Base-by-base conservation (phyloP, 192 early-diverging fungal species). In the Coemansia sp. region DNA sequence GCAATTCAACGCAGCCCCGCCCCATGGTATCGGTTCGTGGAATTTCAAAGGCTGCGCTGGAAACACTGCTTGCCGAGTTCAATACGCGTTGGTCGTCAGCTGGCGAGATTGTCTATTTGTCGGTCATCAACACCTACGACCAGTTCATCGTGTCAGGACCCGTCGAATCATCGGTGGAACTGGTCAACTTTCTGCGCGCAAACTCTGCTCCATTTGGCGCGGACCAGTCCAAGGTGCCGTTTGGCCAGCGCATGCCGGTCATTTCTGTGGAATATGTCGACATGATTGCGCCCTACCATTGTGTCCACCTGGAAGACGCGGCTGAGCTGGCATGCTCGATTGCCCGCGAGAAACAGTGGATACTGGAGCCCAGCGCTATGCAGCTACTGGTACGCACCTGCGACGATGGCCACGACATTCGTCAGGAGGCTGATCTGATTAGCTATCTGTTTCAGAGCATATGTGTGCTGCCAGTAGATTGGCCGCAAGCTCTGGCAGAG, bases 211-310 rank as follows among this genome's bases (percentile, higher is more conserved):
- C 45, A 6, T 16, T 52, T 0, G 31, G 43, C 24, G 30, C 46
- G 3, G 62, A 77, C 27, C 92, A 95, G 69, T 85, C 85, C 24
- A 83, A 87, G 45, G 77, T 94, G 23, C 91, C 91, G n/a, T 83
- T 76, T 65, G 84, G 86, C n/a, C 79, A 92, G 77, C 86, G 92
- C 60, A 92, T 89, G 47, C 82, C 91, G 55, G 84, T 84, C 62
- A 88, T 94, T 45, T 82, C 80, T 4, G 84, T 85, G 11, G 84
- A 88, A 45, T 94, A 92, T 76, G 76, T 94, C 56, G 86, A 89
- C 16, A 91, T 94, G 35, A 84, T 91, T 14, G 92, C 83, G 50
- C 94, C 95, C 23, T 98, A 94, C 86, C 77, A 80, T 21, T 67
- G 69, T 29, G 9, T 21, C 16, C 40, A 65, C 1, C 66, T 75